phyloP scores from a whole-genome alignment of 2,329 filamentous ascomycete genomes.

The Dryadomyces sulphureus region DNA sequence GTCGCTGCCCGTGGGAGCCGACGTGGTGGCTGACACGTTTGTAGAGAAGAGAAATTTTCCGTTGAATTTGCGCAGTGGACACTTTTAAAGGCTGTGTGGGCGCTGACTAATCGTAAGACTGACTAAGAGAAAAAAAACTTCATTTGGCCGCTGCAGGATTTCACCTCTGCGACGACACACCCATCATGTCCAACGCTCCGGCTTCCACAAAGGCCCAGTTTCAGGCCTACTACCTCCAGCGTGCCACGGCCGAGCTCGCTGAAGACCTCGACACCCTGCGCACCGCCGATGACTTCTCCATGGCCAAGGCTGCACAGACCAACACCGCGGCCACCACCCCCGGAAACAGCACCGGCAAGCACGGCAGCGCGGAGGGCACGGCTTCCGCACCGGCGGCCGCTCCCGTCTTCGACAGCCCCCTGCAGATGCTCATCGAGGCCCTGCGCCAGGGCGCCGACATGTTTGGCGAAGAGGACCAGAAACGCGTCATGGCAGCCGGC shows the following conservation, averaged over 20 bases:
- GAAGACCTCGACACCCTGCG: conserved; percentile 62
- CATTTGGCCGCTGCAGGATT: no score
- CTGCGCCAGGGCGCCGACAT: conserved; percentile 51
- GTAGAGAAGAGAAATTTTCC: no score
- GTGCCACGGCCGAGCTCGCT: conserved; percentile 53
- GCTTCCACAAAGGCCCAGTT: conserved; percentile 25
- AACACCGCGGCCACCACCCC: neutral
- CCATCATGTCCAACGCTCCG: neutral
- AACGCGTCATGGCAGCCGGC: conserved; percentile 13
- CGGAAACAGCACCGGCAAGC: neutral
- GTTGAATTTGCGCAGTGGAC: no score
- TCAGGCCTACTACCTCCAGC: conserved; percentile 53
- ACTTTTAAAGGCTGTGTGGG: no score
- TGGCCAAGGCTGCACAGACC: conserved; percentile 35
- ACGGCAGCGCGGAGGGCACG: neutral
- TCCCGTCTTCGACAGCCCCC: conserved; percentile 28
- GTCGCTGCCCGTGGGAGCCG: no score
- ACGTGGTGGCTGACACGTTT: no score
- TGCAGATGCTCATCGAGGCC: conserved; percentile 48
- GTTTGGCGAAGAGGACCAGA: conserved; percentile 36
- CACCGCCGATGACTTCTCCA: conserved; percentile 54
- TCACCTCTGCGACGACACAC: no score
- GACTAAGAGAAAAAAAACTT: no score
- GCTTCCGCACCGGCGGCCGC: neutral
- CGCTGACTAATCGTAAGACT: no score